phyloP scores from a whole-genome alignment of 805 yeast genomes.

The Scheffersomyces amazonensis region DNA sequence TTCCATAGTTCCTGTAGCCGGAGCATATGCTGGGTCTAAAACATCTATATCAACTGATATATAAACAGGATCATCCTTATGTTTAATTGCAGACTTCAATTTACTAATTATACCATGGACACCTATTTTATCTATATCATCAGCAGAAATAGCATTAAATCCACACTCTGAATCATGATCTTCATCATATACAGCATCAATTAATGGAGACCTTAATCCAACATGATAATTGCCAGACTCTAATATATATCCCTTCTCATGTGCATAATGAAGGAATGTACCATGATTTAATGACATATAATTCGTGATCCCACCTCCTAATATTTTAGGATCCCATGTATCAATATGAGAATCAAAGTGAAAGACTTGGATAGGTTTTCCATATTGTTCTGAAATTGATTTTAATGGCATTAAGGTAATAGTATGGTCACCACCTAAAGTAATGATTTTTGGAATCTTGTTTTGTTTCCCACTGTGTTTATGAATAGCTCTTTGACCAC shows the following conservation, averaged over 20 bases:
- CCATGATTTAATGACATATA: constrained; percentile 66
- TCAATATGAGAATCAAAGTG: constrained; percentile 71
- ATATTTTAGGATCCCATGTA: constrained; percentile 62
- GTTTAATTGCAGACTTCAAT: constrained; percentile 30
- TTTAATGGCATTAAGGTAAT: constrained; percentile 49
- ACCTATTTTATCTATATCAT: constrained; percentile 45
- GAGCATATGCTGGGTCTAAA: constrained; percentile 25
- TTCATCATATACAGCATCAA: constrained; percentile 33
- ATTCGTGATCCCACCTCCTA: constrained; percentile 61
- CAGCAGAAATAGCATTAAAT: constrained; percentile 42
- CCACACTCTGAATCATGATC: constrained; percentile 52
- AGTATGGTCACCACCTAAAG: constrained; percentile 65
- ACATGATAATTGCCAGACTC: constrained; percentile 53
- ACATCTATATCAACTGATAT: constrained; percentile 26
- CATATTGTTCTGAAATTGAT: constrained; percentile 49
- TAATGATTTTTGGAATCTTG: constrained; percentile 35
- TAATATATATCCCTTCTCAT: constrained; percentile 59
- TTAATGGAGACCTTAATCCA: constrained; percentile 64
- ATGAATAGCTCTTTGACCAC: constrained; percentile 47
- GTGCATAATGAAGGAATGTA: constrained; percentile 67
- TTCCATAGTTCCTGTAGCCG: constrained; percentile 28
- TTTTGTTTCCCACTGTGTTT: constrained; percentile 11
- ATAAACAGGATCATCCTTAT: constrained; percentile 27
- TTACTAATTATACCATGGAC: constrained; percentile 31
- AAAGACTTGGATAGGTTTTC: constrained; percentile 45